Conservation (phyloP, 2,329 filamentous ascomycete genomes). For the Nothomitra cinnamomea region DNA sequence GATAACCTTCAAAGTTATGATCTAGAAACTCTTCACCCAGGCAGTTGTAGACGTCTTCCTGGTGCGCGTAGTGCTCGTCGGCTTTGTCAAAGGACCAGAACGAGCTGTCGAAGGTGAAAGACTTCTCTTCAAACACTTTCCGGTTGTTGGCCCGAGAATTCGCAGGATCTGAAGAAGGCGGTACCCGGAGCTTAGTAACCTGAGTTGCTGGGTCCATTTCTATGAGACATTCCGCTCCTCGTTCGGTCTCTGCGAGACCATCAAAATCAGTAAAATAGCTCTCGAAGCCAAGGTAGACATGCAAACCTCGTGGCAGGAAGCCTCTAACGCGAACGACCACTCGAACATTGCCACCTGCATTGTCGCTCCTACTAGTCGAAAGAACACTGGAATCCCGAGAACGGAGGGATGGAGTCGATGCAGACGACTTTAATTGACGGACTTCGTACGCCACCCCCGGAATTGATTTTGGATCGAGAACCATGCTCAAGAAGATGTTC, state of each 20-base stretch:
- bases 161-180: constrained; percentile 32
- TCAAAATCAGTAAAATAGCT: constrained; percentile 14
- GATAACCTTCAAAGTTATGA: constrained; percentile 98
- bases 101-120: constrained; percentile 91
- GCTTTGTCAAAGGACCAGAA: constrained; percentile 83
- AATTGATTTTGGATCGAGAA: constrained; percentile 13
- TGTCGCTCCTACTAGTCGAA: constrained; percentile 32
- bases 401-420: constrained; percentile 62
- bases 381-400: constrained; percentile 52
- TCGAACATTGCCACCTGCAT: constrained; percentile 55
- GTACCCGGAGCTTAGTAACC: constrained; percentile 62
- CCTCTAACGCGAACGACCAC: constrained; percentile 69
- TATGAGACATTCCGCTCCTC: constrained; percentile 69
- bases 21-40: constrained; percentile 94
- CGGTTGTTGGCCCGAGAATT: constrained; percentile 44
- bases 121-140: constrained; percentile 70
- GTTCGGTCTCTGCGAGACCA: constrained; percentile 50
- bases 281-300: constrained; percentile 11
- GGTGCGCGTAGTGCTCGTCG: constrained; percentile 75
- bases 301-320: constrained; percentile 59
- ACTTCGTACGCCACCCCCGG: constrained; percentile 11
- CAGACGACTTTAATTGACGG: constrained; percentile 35
- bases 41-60: constrained; percentile 86
- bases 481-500: constrained; percentile 9
- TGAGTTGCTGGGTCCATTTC: constrained; percentile 81